These are phyloP conservation scores for Botrytis hyacinthi DNA, from an alignment of 2,329 filamentous ascomycete species.

Conservation along the genomic window DNA sequence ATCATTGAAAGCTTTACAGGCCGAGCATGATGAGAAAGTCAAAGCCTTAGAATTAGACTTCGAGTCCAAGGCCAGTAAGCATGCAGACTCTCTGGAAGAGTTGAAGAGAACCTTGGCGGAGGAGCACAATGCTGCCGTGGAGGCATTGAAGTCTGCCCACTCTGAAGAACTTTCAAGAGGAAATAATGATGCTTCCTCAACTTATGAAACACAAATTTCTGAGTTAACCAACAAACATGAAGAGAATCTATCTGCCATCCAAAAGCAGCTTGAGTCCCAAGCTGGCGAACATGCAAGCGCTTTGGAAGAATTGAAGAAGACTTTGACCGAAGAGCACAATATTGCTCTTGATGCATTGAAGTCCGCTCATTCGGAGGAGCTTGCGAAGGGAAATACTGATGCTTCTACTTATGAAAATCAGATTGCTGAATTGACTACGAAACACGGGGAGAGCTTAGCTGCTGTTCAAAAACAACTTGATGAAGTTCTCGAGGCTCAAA, in stretches of 20 bases:
- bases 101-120: constrained; percentile 49
- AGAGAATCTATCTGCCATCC: constrained; percentile 47
- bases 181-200: constrained; percentile 44
- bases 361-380: constrained; percentile 50
- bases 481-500: constrained; percentile 49
- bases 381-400: constrained; percentile 48
- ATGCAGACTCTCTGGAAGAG: constrained; percentile 44
- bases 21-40: constrained; percentile 37
- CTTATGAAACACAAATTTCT: constrained; percentile 50
- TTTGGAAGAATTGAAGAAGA: constrained; percentile 50
- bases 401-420: constrained; percentile 48
- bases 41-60: constrained; percentile 6
- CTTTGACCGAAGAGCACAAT: constrained; percentile 51
- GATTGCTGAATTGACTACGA: constrained; percentile 50
- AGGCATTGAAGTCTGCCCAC: constrained; percentile 53
- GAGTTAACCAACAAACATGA: constrained; percentile 54
- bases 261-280: constrained; percentile 50
- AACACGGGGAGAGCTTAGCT: constrained; percentile 48
- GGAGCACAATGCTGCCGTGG: constrained; percentile 51
- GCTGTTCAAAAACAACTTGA: constrained; percentile 57
- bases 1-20: constrained; percentile 33
- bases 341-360: constrained; percentile 51
- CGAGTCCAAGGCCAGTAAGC: background rate
- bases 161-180: constrained; percentile 49
- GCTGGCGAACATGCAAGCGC: constrained; percentile 28